These are phyloP conservation scores for Oryza glaberrima DNA, from an alignment of 176 grass and related monocot species.

Conservation along the genomic window DNA sequence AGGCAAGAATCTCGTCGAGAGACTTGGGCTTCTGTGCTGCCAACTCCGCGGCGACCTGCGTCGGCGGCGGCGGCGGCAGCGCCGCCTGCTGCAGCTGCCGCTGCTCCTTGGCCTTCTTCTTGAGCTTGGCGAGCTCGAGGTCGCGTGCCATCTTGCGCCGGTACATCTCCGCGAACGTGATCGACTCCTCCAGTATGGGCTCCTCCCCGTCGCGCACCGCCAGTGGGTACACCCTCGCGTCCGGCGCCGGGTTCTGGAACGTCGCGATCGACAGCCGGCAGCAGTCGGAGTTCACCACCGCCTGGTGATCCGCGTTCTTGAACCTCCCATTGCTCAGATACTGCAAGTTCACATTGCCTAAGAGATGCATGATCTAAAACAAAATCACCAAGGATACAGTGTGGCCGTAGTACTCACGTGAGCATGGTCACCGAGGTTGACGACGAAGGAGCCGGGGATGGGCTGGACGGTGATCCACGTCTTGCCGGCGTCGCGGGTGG, in stretches of 20 bases:
- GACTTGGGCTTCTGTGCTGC: conserved; percentile 35
- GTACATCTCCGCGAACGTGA: conserved; percentile 94
- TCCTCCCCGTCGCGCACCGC: conserved; percentile 79
- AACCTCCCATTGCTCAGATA: conserved; percentile 90
- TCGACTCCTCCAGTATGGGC: conserved; percentile 67
- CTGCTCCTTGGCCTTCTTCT: conserved; percentile 76
- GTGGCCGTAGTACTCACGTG: conserved; percentile 49
- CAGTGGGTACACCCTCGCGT: conserved; percentile 80
- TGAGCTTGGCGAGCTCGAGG: conserved; percentile 70
- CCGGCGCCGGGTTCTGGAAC: conserved; percentile 87
- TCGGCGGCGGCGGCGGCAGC: conserved; percentile 24
- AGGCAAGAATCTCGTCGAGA: conserved; percentile 69
- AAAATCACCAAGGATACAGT: too few relatives aligned
- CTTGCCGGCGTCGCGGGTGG: conserved; percentile 75
- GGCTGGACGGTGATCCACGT: conserved; percentile 93
- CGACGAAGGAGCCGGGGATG: conserved; percentile 70
- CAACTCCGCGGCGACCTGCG: not conserved
- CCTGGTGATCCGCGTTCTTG: conserved; percentile 95
- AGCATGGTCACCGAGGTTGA: conserved; percentile 95
- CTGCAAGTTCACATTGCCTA: conserved; percentile 31
- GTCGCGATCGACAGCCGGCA: conserved; percentile 78
- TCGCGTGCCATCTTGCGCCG: conserved; percentile 78
- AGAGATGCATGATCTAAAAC: too few relatives aligned
- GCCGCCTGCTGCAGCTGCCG: not conserved
- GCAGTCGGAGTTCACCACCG: conserved; percentile 83